Base-by-base conservation (phyloP, 2,329 filamentous ascomycete species). In the Macroventuria anomochaeta region DNA sequence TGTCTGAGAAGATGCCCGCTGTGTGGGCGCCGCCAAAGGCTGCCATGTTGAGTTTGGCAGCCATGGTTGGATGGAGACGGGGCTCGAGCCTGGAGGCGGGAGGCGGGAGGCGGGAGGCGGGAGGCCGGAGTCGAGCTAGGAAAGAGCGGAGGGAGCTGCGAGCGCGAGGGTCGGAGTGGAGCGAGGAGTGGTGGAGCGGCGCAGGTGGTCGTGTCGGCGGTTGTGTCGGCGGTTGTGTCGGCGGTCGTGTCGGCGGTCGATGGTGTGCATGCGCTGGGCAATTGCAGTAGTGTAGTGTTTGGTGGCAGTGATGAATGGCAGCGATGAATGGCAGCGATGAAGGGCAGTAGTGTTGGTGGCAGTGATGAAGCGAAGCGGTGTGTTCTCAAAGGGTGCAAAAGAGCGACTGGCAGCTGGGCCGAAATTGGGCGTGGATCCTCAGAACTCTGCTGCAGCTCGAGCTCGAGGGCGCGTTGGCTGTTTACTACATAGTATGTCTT, bases 1-100 rank as follows among this genome's bases (percentile, higher is more conserved):
- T 92, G 77, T 97, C 93, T 42, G 93, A 90, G 77, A 90, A 97
- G 74, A 97, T 96, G 70, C 93, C 93, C 4, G 93, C 89, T 21
- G 93, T 91, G 78, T 97, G 93, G 70, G 85, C 85, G 64, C 81
- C 82, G 71, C 83, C 85, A 53, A 73, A 62, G 32, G 64, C 63
- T 21, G 62, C 62, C 25, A 67, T 43, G 39, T 62, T 71, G 37
- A 69, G 34, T 48, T 71, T 75, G 47, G 69, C 68, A 17, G 75
- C 71, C 76, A 77, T 78, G 58, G 23, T 61, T 55, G 25, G 7
- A 20, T n/a, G n/a, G n/a, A n/a, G n/a, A n/a, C n/a, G n/a, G n/a
- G n/a, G n/a, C n/a, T n/a, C n/a, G n/a, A n/a, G n/a, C n/a, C n/a
- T n/a, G n/a, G n/a, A n/a, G n/a, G n/a, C n/a, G n/a, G n/a, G n/a